Evolutionary conservation across 768 basidiomycete genomes (phyloP).

Genomic region (Gautieria morchelliformis): DNA sequence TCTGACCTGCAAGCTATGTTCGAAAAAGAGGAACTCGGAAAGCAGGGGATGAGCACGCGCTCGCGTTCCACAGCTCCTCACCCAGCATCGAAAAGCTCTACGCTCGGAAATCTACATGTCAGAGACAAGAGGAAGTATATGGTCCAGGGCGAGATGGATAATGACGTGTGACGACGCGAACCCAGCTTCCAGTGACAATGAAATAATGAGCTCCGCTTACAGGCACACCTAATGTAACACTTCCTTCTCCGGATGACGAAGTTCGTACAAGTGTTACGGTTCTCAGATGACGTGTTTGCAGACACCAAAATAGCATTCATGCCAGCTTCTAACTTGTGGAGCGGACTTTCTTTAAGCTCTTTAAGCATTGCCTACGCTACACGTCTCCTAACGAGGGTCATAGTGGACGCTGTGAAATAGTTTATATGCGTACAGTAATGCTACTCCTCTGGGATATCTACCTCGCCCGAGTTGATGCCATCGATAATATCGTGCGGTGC

Average conservation of each 20-base stretch:
- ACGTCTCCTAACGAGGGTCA: no score
- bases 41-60: not conserved
- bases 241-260: no score
- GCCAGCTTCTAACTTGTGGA: no score
- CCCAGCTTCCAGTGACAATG: not conserved
- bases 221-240: no score
- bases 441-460: constrained; percentile 83
- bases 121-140: not conserved
- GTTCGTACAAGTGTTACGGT: no score
- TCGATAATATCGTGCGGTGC: constrained; percentile 92
- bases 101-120: not conserved
- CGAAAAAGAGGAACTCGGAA: not conserved
- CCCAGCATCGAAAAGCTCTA: not conserved
- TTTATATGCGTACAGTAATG: not conserved
- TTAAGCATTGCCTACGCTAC: no score
- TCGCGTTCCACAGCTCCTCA: not conserved
- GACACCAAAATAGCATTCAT: no score
- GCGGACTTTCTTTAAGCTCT: no score
- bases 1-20: not conserved
- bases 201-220: not conserved
- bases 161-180: not conserved
- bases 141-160: not conserved
- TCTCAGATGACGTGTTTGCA: no score
- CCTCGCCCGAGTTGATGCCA: constrained; percentile 71
- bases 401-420: no score